Conservation (phyloP, 164 flowering plant genomes). For the Hamamelis virginiana region DNA sequence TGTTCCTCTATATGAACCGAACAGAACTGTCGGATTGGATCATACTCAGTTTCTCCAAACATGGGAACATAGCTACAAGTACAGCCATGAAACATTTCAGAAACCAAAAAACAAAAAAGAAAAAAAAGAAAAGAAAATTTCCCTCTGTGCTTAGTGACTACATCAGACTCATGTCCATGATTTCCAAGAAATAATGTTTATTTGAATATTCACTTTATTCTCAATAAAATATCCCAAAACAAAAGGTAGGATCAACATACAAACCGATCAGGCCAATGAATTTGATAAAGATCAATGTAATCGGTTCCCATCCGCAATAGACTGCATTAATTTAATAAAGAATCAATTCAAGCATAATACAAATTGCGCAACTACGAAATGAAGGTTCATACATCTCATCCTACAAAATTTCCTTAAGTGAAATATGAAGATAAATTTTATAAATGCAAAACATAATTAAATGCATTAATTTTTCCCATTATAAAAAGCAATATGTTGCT, state of each 20-base stretch:
- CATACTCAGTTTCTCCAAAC: slow-evolving; percentile 93
- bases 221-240: background rate
- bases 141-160: too few species aligned
- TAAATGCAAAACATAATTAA: background rate
- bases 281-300: slow-evolving; percentile 82
- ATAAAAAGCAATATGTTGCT: background rate
- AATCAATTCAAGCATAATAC: background rate
- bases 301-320: slow-evolving; percentile 60
- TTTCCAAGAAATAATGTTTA: too few species aligned
- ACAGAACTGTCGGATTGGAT: slow-evolving; percentile 45
- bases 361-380: background rate
- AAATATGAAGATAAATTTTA: background rate
- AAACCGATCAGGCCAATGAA: slow-evolving; percentile 96
- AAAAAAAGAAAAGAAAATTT: too few species aligned
- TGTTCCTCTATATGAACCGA: slow-evolving; percentile 67
- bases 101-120: too few species aligned
- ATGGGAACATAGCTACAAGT: slow-evolving; percentile 76
- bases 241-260: slow-evolving; percentile 34
- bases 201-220: too few species aligned
- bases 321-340: slow-evolving; percentile 38
- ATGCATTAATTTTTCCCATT: too few species aligned
- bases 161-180: too few species aligned
- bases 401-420: background rate
- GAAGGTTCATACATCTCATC: background rate
- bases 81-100: slow-evolving; percentile 16